These are phyloP conservation scores for Puccinia polysora DNA, from an alignment of 1,284 basidiomycete species.

Conservation along the genomic window DNA sequence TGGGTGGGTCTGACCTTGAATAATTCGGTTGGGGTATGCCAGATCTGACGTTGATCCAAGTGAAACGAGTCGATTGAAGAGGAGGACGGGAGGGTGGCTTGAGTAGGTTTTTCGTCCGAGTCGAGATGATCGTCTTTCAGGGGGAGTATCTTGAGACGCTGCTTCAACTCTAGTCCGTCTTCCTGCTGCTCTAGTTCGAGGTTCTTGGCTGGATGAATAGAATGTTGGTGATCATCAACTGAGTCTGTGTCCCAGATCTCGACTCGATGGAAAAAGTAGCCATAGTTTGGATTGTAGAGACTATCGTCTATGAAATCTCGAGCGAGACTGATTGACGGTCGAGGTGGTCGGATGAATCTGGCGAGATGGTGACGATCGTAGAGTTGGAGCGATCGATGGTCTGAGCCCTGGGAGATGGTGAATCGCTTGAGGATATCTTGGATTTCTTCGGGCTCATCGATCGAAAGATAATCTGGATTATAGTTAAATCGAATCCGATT, in stretches of 20 bases:
- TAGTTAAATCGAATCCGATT: conserved; percentile 44
- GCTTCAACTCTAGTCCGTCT: not conserved
- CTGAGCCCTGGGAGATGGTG: conserved; percentile 61
- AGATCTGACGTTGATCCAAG: conserved; percentile 75
- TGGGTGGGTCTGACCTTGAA: conserved; percentile 69
- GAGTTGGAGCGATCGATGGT: not conserved
- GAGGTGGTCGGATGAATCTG: conserved; percentile 56
- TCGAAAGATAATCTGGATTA: conserved; percentile 46
- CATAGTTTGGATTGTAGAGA: conserved; percentile 93
- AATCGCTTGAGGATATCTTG: conserved; percentile 57
- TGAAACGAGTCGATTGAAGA: conserved; percentile 46
- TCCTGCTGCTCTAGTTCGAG: conserved; percentile 31
- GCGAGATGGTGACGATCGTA: conserved; percentile 4
- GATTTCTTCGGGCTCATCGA: conserved; percentile 13
- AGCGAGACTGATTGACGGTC: conserved; percentile 82
- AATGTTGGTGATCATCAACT: conserved; percentile 61
- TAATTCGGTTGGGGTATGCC: conserved; percentile 98
- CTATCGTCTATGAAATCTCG: conserved; percentile 96
- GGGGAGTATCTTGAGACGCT: conserved; percentile 44
- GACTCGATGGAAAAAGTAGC: conserved; percentile 89
- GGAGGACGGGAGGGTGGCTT: conserved; percentile 53
- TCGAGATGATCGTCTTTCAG: conserved; percentile 36
- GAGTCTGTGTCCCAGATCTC: conserved; percentile 52
- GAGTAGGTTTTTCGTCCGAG: conserved; percentile 51
- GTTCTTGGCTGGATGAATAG: conserved; percentile 55